Conservation (phyloP, 352 stramenopile genomes). For the Plasmopara viticola region DNA sequence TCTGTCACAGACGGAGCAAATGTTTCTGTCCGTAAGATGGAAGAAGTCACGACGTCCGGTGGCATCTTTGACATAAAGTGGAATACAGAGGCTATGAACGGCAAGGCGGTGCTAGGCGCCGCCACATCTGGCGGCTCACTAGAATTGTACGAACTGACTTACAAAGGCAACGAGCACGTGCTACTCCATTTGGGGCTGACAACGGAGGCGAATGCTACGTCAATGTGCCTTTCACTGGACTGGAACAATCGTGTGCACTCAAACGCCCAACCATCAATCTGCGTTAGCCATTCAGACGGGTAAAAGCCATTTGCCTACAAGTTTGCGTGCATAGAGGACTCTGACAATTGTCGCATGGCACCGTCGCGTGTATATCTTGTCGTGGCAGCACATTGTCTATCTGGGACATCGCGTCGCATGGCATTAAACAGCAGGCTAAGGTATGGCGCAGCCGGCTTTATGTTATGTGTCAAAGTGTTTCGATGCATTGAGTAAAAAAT, state of each 20-base stretch:
- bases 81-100: constrained; percentile 41
- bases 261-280: constrained; percentile 47
- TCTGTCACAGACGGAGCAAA: constrained; percentile 9
- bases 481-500: not conserved
- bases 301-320: constrained; percentile 22
- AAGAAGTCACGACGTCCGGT: constrained; percentile 42
- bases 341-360: constrained; percentile 6
- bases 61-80: constrained; percentile 85
- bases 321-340: constrained; percentile 4
- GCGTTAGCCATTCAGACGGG: constrained; percentile 80
- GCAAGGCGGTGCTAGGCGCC: constrained; percentile 48
- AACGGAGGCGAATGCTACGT: constrained; percentile 27
- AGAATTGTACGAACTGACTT: constrained; percentile 51
- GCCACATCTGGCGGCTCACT: constrained; percentile 59
- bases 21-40: constrained; percentile 38
- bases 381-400: constrained; percentile 39
- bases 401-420: constrained; percentile 35
- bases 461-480: no score
- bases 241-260: constrained; percentile 70
- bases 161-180: constrained; percentile 2
- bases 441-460: constrained; percentile 1
- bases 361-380: not conserved
- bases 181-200: constrained; percentile 33
- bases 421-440: constrained; percentile 34
- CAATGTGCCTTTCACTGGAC: constrained; percentile 82